Evolutionary conservation across 2,329 filamentous ascomycete genomes (phyloP).

Genomic region (Diaporthe caulivora): DNA sequence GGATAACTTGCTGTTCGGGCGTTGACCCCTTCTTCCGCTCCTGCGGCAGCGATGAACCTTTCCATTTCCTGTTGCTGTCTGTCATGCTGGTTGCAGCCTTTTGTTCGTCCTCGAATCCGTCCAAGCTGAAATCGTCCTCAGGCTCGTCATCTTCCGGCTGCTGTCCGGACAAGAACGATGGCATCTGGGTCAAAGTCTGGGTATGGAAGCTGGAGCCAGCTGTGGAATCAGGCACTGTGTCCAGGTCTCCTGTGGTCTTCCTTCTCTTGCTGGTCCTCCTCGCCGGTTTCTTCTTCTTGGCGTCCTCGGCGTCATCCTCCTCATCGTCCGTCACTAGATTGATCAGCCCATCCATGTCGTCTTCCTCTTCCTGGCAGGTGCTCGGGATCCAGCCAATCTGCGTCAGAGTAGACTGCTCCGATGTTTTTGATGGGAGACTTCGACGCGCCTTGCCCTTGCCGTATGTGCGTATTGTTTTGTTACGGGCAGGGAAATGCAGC

Average conservation of each 20-base stretch:
- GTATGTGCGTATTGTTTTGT: slow-evolving; percentile 30
- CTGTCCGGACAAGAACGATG: slow-evolving; percentile 39
- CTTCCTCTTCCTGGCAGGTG: slow-evolving; percentile 36
- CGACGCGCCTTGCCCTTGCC: slow-evolving; percentile 28
- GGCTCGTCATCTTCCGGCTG: slow-evolving; percentile 41
- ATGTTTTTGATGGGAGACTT: slow-evolving; percentile 28
- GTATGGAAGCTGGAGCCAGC: slow-evolving; percentile 48
- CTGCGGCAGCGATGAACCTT: slow-evolving; percentile 5
- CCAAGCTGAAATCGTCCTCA: slow-evolving; percentile 31
- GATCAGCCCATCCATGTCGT: slow-evolving; percentile 34
- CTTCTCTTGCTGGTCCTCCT: slow-evolving; percentile 41
- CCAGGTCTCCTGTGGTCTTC: slow-evolving; percentile 45
- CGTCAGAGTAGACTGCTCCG: slow-evolving; percentile 51
- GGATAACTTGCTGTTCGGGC: background rate
- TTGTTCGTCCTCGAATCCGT: slow-evolving; percentile 6
- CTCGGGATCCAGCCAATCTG: slow-evolving; percentile 46
- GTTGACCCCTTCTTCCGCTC: slow-evolving; percentile 27
- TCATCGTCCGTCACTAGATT: slow-evolving; percentile 26
- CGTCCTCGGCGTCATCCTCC: background rate
- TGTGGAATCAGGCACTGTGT: slow-evolving; percentile 30
- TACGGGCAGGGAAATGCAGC: slow-evolving; percentile 47
- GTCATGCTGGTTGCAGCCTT: background rate
- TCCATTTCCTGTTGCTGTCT: background rate
- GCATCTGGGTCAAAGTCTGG: slow-evolving; percentile 51
- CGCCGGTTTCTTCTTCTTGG: slow-evolving; percentile 2